phyloP scores from a whole-genome alignment of 345 rosid species.

The Populus deltoides region DNA sequence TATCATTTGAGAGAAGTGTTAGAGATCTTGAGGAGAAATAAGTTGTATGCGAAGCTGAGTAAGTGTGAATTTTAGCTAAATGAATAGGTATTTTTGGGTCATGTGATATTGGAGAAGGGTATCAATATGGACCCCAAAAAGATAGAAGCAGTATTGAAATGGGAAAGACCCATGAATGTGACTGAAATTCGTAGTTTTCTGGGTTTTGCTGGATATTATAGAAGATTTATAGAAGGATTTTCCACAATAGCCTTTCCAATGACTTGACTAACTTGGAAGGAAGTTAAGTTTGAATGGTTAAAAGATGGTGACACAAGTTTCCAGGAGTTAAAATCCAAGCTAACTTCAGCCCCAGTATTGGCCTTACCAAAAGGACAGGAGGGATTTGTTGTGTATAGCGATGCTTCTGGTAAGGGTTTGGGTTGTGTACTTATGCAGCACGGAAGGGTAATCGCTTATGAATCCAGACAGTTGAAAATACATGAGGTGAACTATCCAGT shows the following conservation, averaged over 20 bases:
- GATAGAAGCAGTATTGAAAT: neutral
- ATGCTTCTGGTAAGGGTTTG: neutral
- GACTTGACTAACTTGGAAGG: neutral
- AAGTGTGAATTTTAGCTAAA: slow-evolving; percentile 6
- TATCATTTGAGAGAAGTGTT: neutral
- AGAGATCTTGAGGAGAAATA: neutral
- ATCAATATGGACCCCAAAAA: neutral
- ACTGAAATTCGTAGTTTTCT: neutral
- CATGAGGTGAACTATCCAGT: too few relatives aligned
- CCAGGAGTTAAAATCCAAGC: neutral
- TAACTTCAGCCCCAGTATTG: neutral
- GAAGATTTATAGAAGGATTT: neutral
- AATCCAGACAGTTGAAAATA: neutral
- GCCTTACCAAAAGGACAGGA: neutral
- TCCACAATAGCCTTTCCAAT: neutral
- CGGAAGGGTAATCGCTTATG: neutral
- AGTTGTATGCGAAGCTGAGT: neutral
- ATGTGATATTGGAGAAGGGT: neutral
- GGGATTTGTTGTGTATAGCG: neutral
- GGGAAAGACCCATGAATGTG: neutral
- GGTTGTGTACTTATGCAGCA: neutral
- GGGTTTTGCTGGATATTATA: neutral
- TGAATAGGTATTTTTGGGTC: neutral
- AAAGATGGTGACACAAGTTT: neutral
- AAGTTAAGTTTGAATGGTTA: neutral